Conservation (phyloP, 176 grass and related monocot species). For the Zizania latifolia region DNA sequence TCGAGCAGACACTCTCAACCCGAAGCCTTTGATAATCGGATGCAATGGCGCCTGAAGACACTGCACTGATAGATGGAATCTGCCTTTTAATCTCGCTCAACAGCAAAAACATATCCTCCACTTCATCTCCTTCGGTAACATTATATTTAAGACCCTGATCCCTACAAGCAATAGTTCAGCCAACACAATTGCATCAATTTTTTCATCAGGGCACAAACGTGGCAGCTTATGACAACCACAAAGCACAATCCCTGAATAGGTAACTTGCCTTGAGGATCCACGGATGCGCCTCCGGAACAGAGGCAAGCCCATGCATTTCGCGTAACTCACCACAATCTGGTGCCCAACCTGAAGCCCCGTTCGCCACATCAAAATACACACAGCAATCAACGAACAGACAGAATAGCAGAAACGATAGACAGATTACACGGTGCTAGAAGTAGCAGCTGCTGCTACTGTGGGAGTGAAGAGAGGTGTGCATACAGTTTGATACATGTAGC, state of each 20-base stretch:
- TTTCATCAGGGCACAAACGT: neutral
- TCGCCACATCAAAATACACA: neutral
- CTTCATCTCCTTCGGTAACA: slow-evolving; percentile 65
- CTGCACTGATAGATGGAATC: slow-evolving; percentile 61
- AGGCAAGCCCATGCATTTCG: slow-evolving; percentile 84
- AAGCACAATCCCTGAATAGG: neutral
- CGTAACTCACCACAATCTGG: slow-evolving; percentile 84
- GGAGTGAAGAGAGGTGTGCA: neutral
- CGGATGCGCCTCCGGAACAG: slow-evolving; percentile 75
- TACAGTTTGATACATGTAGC: slow-evolving; percentile 99
- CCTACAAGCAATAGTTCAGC: slow-evolving; percentile 18
- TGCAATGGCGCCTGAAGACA: slow-evolving; percentile 83
- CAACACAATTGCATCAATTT: neutral
- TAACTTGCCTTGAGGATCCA: slow-evolving; percentile 60
- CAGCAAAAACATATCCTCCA: slow-evolving; percentile 83
- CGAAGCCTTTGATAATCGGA: slow-evolving; percentile 93
- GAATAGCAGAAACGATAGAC: neutral
- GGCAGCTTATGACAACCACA: neutral
- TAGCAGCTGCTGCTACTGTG: neutral
- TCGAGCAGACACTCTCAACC: slow-evolving; percentile 82
- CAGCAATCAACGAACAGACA: slow-evolving; percentile 1
- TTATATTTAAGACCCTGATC: slow-evolving; percentile 66
- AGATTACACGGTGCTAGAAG: neutral
- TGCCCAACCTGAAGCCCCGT: slow-evolving; percentile 55
- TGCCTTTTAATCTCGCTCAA: slow-evolving; percentile 64